Evolutionary conservation across 768 basidiomycete species (phyloP), one percentile per base, ranked within the genome.

Genomic region (Phaffia australis): DNA sequence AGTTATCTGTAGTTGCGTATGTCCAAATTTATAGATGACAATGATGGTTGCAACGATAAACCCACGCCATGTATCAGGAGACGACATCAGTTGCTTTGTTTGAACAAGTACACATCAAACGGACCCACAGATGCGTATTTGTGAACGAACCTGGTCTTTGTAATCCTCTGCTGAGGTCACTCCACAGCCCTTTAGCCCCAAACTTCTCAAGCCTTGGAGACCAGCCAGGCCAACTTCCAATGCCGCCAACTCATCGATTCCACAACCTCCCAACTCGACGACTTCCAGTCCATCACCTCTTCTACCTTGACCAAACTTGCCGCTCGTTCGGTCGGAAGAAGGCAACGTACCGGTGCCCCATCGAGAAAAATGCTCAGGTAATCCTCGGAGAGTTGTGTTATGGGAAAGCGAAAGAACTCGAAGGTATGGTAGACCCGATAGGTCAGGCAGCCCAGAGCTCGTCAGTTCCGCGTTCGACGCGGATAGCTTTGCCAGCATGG

Each of bases 331-430:
- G 0, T 64, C 55, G 2, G 51, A 46, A 2, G 66, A 27, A 9
- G 66, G 67, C 0, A 69, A 50, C 1, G 64, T 42, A 27, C 62
- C 67, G 3, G 61, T 69, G 3, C 67, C 67, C 67, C 67, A 69
- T 15, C 62, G 46, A 19, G 30, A 25, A 25, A 69, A 69, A 49
- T 69, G 67, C 2, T 19, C 25, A 3, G 67, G 67, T 3, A 69
- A 51, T 7, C 21, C 27, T 27, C 25, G 47, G 49, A 69, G 56
- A 16, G n/a, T 42, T 6, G 67, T 30, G 32, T 63, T 69, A 30
- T 69, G 67, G 16, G 67, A 69, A 35, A 64, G 54, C 30, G 67
- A 69, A 15, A 69, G 50, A 56, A 69, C 64, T 11, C 67, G 62
- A 1, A 69, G 47, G 57, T 50, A 46, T 46, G 62, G 62, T 16